Percentiles rank a stretch among this genome's conserved stretches.
Conservation (phyloP, 2,329 filamentous ascomycete species). For the Xylariomycetidae sp. region DNA sequence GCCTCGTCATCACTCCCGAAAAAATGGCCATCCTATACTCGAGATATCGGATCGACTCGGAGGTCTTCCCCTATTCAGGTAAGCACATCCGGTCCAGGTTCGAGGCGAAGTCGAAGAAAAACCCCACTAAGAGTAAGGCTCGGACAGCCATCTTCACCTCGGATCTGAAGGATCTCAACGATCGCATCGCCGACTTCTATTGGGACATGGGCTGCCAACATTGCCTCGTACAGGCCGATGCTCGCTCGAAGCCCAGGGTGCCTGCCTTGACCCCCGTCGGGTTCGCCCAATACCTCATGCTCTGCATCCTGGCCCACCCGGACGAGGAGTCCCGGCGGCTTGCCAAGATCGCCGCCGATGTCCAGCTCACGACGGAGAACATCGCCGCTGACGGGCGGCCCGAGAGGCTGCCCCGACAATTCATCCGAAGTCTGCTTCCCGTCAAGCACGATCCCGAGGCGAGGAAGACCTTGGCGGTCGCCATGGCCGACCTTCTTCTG, state of each 20-base stretch:
- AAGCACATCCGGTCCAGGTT: conserved; percentile 30
- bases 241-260: conserved; percentile 49
- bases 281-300: conserved; percentile 67
- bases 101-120: neutral
- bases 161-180: conserved; percentile 34
- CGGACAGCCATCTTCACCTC: conserved; percentile 50
- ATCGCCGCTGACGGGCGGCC: conserved; percentile 50
- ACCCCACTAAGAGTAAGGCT: no score
- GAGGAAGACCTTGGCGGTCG: conserved; percentile 56
- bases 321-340: conserved; percentile 70
- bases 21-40: conserved; percentile 74
- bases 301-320: conserved; percentile 70
- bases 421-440: conserved; percentile 71
- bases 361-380: conserved; percentile 56
- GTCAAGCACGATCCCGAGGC: conserved; percentile 49
- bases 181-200: conserved; percentile 56
- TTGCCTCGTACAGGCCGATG: conserved; percentile 52
- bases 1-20: conserved; percentile 67
- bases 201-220: conserved; percentile 53
- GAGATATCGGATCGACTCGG: conserved; percentile 57
- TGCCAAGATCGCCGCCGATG: conserved; percentile 60
- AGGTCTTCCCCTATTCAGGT: conserved; percentile 67
- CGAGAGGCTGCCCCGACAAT: conserved; percentile 73
- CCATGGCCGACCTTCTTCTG: conserved; percentile 41
- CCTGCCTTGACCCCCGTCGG: conserved; percentile 64